These are phyloP conservation scores for Phialemonium atrogriseum DNA, from an alignment of 2,329 filamentous ascomycete species.

Conservation along the genomic window DNA sequence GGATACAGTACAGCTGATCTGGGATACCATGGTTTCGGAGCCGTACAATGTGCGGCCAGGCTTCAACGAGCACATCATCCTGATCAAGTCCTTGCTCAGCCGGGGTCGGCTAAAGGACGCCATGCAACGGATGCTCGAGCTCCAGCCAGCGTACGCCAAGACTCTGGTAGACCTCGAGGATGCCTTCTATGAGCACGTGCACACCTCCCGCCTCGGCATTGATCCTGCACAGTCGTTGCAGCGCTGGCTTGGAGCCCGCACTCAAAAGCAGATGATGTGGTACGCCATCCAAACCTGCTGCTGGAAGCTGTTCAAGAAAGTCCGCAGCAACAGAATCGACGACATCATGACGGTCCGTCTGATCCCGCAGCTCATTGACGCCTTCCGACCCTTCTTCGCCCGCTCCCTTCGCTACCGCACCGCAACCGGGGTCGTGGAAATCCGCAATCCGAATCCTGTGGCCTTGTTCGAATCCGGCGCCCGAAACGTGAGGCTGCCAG, in stretches of 20 bases:
- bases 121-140: constrained; percentile 19
- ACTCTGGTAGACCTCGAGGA: constrained; percentile 12
- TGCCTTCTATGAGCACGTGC: constrained; percentile 15
- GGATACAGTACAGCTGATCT: constrained; percentile 43
- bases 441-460: constrained; percentile 18
- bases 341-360: constrained; percentile 12
- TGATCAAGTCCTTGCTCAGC: constrained; percentile 30
- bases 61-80: constrained; percentile 44
- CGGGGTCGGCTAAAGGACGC: constrained; percentile 8
- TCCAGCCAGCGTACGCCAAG: constrained; percentile 17
- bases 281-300: constrained; percentile 20
- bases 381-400: constrained; percentile 39
- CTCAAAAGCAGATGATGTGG: constrained; percentile 22
- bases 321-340: constrained; percentile 7
- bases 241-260: constrained; percentile 17
- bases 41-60: constrained; percentile 49
- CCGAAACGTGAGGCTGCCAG: background rate
- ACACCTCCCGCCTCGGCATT: constrained; percentile 16
- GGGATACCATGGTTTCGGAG: constrained; percentile 48
- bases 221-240: constrained; percentile 6
- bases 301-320: constrained; percentile 12
- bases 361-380: constrained; percentile 34
- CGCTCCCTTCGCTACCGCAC: constrained; percentile 25
- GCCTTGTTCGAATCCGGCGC: background rate
- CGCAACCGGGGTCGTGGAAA: constrained; percentile 27